Percentiles rank a stretch among this genome's conserved stretches.
These are phyloP conservation scores for Aquilaria yunnanensis DNA, from an alignment of 345 rosid genomes.

Conservation along the genomic window DNA sequence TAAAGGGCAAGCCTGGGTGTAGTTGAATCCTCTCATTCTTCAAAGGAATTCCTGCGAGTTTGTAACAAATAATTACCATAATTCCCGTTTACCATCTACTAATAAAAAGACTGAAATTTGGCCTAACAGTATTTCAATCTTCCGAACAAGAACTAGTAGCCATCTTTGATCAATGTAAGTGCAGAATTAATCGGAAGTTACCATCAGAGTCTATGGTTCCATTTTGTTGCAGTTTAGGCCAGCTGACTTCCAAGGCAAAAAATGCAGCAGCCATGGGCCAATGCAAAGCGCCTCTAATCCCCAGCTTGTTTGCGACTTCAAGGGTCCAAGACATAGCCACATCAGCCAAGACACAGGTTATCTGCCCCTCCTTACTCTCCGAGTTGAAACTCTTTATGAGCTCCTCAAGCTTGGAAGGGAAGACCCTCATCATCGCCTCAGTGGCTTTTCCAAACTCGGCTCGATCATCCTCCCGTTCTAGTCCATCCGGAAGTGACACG, in stretches of 20 bases:
- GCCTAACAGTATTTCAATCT: no score
- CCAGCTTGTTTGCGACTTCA: slow-evolving; percentile 10
- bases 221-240: slow-evolving; percentile 1
- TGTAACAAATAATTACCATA: no score
- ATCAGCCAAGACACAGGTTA: slow-evolving; percentile 12
- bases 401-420: slow-evolving; percentile 9
- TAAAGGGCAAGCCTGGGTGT: no score
- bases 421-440: neutral
- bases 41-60: no score
- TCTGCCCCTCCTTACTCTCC: neutral
- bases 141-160: no score
- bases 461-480: slow-evolving; percentile 15
- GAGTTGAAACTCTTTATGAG: slow-evolving; percentile 4
- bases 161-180: no score
- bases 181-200: neutral
- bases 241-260: neutral
- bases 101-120: no score
- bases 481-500: slow-evolving; percentile 17
- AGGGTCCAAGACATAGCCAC: slow-evolving; percentile 1
- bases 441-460: neutral
- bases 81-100: no score
- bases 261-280: slow-evolving; percentile 4
- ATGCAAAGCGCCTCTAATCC: slow-evolving; percentile 4
- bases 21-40: no score
- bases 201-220: slow-evolving; percentile 11